These are phyloP conservation scores for Friedmanniomyces simplex DNA, from an alignment of 495 filamentous ascomycete genomes.

Conservation along the genomic window DNA sequence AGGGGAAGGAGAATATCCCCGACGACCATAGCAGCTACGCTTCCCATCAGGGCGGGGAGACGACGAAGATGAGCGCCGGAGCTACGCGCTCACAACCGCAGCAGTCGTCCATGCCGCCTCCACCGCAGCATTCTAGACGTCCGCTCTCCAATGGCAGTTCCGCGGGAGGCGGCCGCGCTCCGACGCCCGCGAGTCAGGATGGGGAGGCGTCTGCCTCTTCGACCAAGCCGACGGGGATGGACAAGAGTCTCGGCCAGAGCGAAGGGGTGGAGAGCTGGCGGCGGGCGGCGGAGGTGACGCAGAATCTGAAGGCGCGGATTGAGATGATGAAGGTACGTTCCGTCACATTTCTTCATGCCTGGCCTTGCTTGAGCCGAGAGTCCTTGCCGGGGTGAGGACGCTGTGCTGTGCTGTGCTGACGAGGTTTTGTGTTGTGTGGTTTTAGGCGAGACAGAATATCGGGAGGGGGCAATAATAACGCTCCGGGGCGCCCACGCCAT, in stretches of 20 bases:
- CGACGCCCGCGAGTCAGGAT: slow-evolving; percentile 19
- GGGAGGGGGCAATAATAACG: slow-evolving; percentile 15
- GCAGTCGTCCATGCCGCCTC: background rate
- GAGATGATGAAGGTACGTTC: slow-evolving; percentile 68
- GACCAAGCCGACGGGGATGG: slow-evolving; percentile 20
- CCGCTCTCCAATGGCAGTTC: too few species aligned
- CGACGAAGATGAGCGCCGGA: too few species aligned
- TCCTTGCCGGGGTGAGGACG: too few species aligned
- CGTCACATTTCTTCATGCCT: background rate
- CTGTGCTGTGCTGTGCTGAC: slow-evolving; percentile 1
- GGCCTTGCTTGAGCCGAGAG: too few species aligned
- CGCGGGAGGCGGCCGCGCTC: slow-evolving; percentile 15
- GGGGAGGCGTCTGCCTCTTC: slow-evolving; percentile 5
- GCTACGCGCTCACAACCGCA: too few species aligned
- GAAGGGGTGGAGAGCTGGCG: slow-evolving; percentile 90
- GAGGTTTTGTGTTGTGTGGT: background rate
- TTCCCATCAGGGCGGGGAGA: background rate
- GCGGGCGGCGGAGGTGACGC: slow-evolving; percentile 96
- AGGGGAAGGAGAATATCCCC: slow-evolving; percentile 41
- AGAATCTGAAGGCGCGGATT: slow-evolving; percentile 90
- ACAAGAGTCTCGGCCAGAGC: slow-evolving; percentile 26
- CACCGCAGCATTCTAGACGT: background rate
- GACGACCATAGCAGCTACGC: background rate
- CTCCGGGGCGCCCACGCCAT: too few species aligned
- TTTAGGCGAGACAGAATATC: slow-evolving; percentile 18